phyloP scores from a whole-genome alignment of 2,329 filamentous ascomycete species.

The Byssothecium circinans region DNA sequence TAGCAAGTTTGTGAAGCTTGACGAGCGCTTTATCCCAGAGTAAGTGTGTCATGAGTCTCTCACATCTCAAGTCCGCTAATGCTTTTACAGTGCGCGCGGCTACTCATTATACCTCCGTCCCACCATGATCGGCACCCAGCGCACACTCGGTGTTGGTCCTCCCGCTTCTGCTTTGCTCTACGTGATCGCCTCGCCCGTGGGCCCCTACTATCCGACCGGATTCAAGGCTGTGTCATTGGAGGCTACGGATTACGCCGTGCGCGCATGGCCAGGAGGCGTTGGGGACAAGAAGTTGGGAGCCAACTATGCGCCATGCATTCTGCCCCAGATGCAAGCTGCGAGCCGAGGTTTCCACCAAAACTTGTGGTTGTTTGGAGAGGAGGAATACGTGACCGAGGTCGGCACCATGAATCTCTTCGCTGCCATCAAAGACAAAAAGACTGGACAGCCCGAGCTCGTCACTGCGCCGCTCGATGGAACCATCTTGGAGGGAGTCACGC shows the following conservation, averaged over 20 bases:
- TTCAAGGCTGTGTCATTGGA: constrained; percentile 97
- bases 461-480: constrained; percentile 97
- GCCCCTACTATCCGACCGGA: constrained; percentile 96
- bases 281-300: constrained; percentile 98
- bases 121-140: constrained; percentile 96
- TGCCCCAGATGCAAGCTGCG: constrained; percentile 92
- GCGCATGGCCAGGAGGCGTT: constrained; percentile 96
- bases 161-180: constrained; percentile 90
- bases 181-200: constrained; percentile 93
- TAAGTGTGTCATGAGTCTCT: constrained; percentile 44
- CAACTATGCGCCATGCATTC: constrained; percentile 98
- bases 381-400: constrained; percentile 95
- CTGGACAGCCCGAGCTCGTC: constrained; percentile 86
- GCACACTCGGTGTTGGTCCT: constrained; percentile 88
- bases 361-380: constrained; percentile 93
- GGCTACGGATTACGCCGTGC: constrained; percentile 93
- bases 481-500: constrained; percentile 91
- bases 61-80: constrained; percentile 9
- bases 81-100: constrained; percentile 59
- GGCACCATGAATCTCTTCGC: constrained; percentile 99
- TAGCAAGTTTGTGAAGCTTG: constrained; percentile 74
- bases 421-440: constrained; percentile 80
- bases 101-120: constrained; percentile 96
- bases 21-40: constrained; percentile 86
- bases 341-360: constrained; percentile 96